Base-by-base conservation (phyloP, 768 basidiomycete species). In the Fibroporia radiculosa region DNA sequence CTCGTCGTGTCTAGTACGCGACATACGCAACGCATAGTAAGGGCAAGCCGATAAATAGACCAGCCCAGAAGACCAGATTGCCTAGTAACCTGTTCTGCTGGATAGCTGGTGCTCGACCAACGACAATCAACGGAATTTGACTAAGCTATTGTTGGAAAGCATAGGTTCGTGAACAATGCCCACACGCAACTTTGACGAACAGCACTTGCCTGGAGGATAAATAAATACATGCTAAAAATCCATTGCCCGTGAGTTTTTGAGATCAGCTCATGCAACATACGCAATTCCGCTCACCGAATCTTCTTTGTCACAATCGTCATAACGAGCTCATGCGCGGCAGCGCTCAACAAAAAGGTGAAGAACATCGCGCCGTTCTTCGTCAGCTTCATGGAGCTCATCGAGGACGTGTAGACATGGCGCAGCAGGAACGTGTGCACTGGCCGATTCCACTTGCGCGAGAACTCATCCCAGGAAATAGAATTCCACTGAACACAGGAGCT, bases 401-500 rank as follows among this genome's bases (percentile, higher is more conserved):
- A 80, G 8, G 92, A 85, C 2, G 92, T 84, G 55, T 99, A 99
- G 25, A 99, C 93, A 60, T 99, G 96, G 10, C 91, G 81, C 14
- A 98, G 74, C 29, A 99, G 77, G 75, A 90, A 90, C n/a, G 75
- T 74, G 53, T 98, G 84, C 25, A 97, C 95, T 10, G 95, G 95
- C 52, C 89, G 92, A 67, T 98, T 98, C 95, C 96, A 98, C 67
- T 95, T 93, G 34, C 96, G 82, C 3, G 93, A 88, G 62, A 95
- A 97, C 63, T 97, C 91, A 54, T 97, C 95, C 88, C 87, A 93
- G 2, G 91, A 89, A 0, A 85, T 91, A 5, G 91, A 91, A 64
- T 98, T 98, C 95, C 95, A 97, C 87, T 69, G 51, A n/a, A 20
- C 20, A 31, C 10, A 25, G 7, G 12, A 48, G 40, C 14, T 28